Percentiles rank a stretch among this genome's conserved stretches.
phyloP scores from a whole-genome alignment of 495 filamentous ascomycete species.

The Rusavskia elegans region DNA sequence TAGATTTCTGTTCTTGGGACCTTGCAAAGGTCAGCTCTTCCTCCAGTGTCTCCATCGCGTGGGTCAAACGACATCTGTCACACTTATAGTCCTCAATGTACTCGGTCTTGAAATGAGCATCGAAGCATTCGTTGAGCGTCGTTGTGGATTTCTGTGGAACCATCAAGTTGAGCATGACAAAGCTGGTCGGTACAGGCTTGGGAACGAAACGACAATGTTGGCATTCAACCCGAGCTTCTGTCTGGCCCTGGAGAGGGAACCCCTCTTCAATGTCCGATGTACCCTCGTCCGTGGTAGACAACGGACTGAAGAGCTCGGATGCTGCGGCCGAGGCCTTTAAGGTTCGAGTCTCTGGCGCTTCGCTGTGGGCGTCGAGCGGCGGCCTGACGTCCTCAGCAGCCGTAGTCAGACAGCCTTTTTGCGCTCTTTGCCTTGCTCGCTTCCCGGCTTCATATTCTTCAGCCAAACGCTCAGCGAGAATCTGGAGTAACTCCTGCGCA shows the following conservation, averaged over 20 bases:
- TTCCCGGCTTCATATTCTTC: conserved; percentile 85
- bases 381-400: background rate
- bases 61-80: conserved; percentile 74
- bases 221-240: conserved; percentile 90
- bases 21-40: conserved; percentile 32
- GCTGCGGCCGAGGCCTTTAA: background rate
- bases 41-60: conserved; percentile 41
- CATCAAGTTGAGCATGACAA: conserved; percentile 83
- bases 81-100: conserved; percentile 95
- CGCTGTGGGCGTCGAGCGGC: background rate
- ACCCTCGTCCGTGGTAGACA: background rate
- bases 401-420: background rate
- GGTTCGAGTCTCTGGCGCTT: background rate
- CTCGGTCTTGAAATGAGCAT: conserved; percentile 85
- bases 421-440: conserved; percentile 40
- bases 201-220: conserved; percentile 78
- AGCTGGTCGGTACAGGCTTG: conserved; percentile 62
- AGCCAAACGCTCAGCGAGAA: conserved; percentile 77
- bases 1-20: conserved; percentile 29
- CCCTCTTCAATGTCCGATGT: conserved; percentile 44
- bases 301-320: background rate
- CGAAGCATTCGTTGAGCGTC: conserved; percentile 62
- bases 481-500: conserved; percentile 94
- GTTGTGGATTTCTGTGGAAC: conserved; percentile 65
- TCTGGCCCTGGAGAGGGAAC: conserved; percentile 72